A percentile compares a stretch with the other conserved stretches of the same genome.
These are phyloP conservation scores for Brassica cretica DNA, from an alignment of 345 rosid species.

Conservation along the genomic window DNA sequence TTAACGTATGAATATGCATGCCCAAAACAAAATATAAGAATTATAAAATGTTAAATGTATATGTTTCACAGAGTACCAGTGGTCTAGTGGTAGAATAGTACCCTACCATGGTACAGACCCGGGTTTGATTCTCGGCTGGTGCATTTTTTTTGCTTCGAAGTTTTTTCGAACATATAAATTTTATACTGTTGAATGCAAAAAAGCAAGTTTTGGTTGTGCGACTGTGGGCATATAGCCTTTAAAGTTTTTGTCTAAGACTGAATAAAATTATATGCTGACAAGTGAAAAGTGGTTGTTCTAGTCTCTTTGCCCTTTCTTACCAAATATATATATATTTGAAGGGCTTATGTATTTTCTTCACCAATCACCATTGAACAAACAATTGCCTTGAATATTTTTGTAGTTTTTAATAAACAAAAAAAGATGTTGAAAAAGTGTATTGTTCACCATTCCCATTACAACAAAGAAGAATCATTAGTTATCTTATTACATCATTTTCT, in stretches of 20 bases:
- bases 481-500: not conserved
- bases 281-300: not conserved
- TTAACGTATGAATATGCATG: not conserved
- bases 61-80: conserved; percentile 34
- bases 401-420: not conserved
- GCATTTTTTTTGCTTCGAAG: conserved; percentile 25
- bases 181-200: not conserved
- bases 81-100: conserved; percentile 61
- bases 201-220: not conserved
- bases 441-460: not conserved
- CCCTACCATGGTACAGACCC: conserved; percentile 80
- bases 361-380: not conserved
- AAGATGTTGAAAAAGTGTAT: not conserved
- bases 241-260: not conserved
- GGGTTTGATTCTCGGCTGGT: conserved; percentile 84
- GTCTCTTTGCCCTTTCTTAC: not conserved
- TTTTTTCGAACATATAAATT: not conserved
- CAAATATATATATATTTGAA: not conserved
- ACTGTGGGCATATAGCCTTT: not conserved
- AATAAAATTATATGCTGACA: not conserved
- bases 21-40: not conserved
- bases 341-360: not conserved
- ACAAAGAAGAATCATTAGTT: not conserved
- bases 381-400: not conserved
- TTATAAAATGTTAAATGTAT: not conserved